phyloP scores from a whole-genome alignment of 306 rosid genomes.

The Corylus americana region DNA sequence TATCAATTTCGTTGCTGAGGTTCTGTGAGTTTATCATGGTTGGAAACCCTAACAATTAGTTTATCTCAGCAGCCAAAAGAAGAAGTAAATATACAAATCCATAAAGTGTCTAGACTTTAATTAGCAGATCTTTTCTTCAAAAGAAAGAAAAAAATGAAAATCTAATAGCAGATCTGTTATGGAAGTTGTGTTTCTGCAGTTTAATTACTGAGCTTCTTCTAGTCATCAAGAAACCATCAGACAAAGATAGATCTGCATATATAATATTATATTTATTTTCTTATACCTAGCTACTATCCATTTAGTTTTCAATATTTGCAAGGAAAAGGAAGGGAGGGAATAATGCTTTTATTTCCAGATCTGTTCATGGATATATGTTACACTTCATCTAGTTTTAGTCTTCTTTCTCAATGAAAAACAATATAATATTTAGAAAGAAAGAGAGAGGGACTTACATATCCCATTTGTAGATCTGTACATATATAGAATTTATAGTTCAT shows the following conservation, averaged over 20 bases:
- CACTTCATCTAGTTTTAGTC: conserved; percentile 29
- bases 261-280: conserved; percentile 10
- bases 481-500: conserved; percentile 28
- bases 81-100: neutral
- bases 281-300: neutral
- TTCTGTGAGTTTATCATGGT: conserved; percentile 50
- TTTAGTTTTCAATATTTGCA: conserved; percentile 45
- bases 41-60: conserved; percentile 18
- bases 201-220: neutral
- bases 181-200: neutral
- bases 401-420: conserved; percentile 32
- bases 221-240: conserved; percentile 31
- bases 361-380: conserved; percentile 40
- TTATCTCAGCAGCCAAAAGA: neutral
- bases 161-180: neutral
- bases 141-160: no score
- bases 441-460: conserved; percentile 18
- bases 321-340: conserved; percentile 49
- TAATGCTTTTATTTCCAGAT: conserved; percentile 50
- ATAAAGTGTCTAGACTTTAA: conserved; percentile 8
- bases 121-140: conserved; percentile 23
- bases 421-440: conserved; percentile 6
- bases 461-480: conserved; percentile 70
- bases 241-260: conserved; percentile 2
- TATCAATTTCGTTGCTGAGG: conserved; percentile 76